Evolutionary conservation across 148 eudicot species (phyloP), one percentile per base, ranked within the genome.

Genomic region (Fagopyrum homotropicum): DNA sequence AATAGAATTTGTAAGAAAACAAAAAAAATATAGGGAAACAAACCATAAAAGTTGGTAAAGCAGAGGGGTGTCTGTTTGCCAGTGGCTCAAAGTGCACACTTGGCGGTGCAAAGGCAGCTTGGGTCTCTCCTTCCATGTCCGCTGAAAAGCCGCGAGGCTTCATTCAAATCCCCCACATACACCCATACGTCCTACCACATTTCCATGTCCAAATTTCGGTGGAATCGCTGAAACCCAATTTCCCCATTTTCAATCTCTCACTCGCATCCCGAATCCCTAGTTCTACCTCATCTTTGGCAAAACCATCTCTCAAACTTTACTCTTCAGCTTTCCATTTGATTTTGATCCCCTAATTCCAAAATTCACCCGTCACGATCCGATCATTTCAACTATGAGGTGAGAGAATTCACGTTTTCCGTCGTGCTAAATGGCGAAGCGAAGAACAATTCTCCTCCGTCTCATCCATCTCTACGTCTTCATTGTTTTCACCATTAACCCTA

Each of bases 401-500:
- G 35, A 10, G 1, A 45, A 4, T n/a, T 45, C 12, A 35, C 19
- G 19, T 12, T 30, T 45, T 9, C 16, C 16, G 7, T 68, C 16
- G 72, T 44, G 47, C 7, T 44, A 70, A 45, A 70, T 70, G 73
- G 73, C 10, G 51, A 47, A 70, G 6, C 10, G 5, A 45, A 43
- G 48, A 43, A 44, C 73, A 8, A 10, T 45, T 45, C 29, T 45
- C 26, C n/a, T 30, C 30, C 73, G 73, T 45, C 4, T 19, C 73
- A 45, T 47, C 51, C 29, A 29, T 3, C 9, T 47, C 12, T 70
- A 44, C n/a, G 30, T 66, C 45, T 66, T 59, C 52, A 9, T 75
- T 7, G 8, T n/a, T 75, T 46, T 68, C 16, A 4, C 77, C 68
- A 30, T 52, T 57, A 77, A 12, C 79, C 81, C 75, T 66, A 63